phyloP scores from a whole-genome alignment of 2,329 filamentous ascomycete genomes.

The Orbilia blumenaviensis region DNA sequence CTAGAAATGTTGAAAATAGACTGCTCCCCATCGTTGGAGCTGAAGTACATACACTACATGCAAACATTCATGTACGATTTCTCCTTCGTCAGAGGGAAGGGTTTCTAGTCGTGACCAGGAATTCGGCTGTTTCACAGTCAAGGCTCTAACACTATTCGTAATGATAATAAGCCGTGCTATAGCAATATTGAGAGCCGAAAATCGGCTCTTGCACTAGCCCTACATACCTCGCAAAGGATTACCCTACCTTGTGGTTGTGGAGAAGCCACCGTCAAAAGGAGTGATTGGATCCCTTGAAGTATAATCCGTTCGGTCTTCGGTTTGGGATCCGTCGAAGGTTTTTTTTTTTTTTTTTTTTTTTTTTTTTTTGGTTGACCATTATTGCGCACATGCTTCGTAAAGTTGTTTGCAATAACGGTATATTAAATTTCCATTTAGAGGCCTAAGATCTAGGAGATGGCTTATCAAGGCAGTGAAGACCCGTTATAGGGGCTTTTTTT shows the following conservation, averaged over 20 bases:
- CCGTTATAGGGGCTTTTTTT: conserved; percentile 15
- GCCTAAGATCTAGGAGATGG: conserved; percentile 48
- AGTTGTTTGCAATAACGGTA: neutral
- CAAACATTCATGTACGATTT: too few relatives aligned
- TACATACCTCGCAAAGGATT: conserved; percentile 36
- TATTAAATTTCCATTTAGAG: conserved; percentile 17
- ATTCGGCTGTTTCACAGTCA: conserved; percentile 41
- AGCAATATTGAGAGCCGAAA: conserved; percentile 29
- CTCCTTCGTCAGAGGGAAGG: neutral
- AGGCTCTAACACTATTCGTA: conserved; percentile 41
- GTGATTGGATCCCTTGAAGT: conserved; percentile 21
- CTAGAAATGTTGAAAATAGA: conserved; percentile 22
- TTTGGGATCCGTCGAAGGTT: neutral
- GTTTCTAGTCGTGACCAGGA: conserved; percentile 12
- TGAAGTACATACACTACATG: conserved; percentile 1
- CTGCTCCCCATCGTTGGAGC: neutral
- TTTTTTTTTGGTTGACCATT: neutral
- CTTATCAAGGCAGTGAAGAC: conserved; percentile 48
- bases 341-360: neutral
- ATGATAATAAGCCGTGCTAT: conserved; percentile 35
- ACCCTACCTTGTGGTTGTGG: conserved; percentile 15
- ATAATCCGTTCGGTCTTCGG: conserved; percentile 1
- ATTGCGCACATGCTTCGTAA: conserved; percentile 10
- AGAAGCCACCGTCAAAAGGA: conserved; percentile 34
- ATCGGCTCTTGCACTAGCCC: conserved; percentile 31